Percentiles rank a stretch among this genome's conserved stretches.
Conservation (phyloP, 805 yeast genomes). For the Ogataea ganodermae region DNA sequence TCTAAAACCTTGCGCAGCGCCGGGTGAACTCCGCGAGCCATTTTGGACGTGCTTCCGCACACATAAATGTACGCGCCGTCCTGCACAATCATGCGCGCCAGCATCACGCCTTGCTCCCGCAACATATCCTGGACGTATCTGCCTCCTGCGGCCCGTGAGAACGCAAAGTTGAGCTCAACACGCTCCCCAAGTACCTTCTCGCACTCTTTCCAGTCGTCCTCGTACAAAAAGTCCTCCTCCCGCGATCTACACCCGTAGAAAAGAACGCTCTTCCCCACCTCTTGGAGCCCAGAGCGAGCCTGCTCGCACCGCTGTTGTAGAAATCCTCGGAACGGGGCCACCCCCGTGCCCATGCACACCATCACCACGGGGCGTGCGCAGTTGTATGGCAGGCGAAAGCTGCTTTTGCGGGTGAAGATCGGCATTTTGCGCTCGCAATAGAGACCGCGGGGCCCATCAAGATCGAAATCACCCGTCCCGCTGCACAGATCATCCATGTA, state of each 20-base stretch:
- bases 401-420: slow-evolving; percentile 83
- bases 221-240: slow-evolving; percentile 71
- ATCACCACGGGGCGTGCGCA: slow-evolving; percentile 77
- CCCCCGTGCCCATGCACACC: slow-evolving; percentile 96
- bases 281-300: slow-evolving; percentile 35
- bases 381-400: slow-evolving; percentile 85
- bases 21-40: slow-evolving; percentile 87
- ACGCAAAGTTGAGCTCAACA: slow-evolving; percentile 73
- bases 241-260: slow-evolving; percentile 84
- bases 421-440: slow-evolving; percentile 57
- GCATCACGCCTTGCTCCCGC: slow-evolving; percentile 47
- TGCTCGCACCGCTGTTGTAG: slow-evolving; percentile 63
- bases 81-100: slow-evolving; percentile 44
- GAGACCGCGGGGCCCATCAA: slow-evolving; percentile 64
- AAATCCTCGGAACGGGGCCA: slow-evolving; percentile 94
- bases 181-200: slow-evolving; percentile 49
- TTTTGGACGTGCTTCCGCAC: slow-evolving; percentile 89
- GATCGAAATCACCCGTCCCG: slow-evolving; percentile 45
- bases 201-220: slow-evolving; percentile 79
- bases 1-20: slow-evolving; percentile 63
- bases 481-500: slow-evolving; percentile 67
- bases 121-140: slow-evolving; percentile 85
- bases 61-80: slow-evolving; percentile 82
- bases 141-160: slow-evolving; percentile 59
- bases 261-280: slow-evolving; percentile 65